Evolutionary conservation across 345 rosid species (phyloP).

Genomic region (Ricinus communis): DNA sequence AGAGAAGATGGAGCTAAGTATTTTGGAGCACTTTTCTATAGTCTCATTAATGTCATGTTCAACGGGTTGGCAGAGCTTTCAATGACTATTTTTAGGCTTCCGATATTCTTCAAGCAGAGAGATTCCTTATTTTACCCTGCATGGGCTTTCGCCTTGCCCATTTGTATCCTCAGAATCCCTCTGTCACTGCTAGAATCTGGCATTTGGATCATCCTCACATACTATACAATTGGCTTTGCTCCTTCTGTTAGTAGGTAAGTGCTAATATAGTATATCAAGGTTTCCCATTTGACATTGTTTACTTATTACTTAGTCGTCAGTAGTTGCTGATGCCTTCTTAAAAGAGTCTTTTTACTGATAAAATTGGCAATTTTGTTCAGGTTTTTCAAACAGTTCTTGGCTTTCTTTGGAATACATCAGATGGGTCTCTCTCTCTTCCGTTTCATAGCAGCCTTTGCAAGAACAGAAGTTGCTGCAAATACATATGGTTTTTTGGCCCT

Average conservation of each 20-base stretch:
- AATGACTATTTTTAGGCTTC: conserved; percentile 24
- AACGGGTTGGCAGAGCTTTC: conserved; percentile 25
- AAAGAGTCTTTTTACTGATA: background rate
- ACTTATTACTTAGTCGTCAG: background rate
- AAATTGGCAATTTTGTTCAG: conserved; percentile 3
- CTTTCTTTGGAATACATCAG: conserved; percentile 19
- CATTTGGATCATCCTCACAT: conserved; percentile 22
- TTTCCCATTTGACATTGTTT: background rate
- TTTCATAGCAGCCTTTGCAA: conserved; percentile 18
- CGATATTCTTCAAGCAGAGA: conserved; percentile 28
- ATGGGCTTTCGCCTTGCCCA: conserved; percentile 24
- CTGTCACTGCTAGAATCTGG: conserved; percentile 19
- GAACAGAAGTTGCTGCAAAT: conserved; percentile 20
- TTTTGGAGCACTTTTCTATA: conserved; percentile 21
- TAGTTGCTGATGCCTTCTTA: background rate
- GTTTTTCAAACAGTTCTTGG: conserved; percentile 27
- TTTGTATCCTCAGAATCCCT: conserved; percentile 22
- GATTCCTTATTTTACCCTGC: conserved; percentile 21
- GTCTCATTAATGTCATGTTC: conserved; percentile 20
- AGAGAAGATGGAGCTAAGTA: conserved; percentile 13
- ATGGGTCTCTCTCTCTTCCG: conserved; percentile 20
- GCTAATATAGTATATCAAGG: no score
- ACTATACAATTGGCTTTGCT: conserved; percentile 28
- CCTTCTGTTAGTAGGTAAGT: conserved; percentile 27
- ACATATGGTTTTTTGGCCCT: conserved; percentile 14